Evolutionary conservation across 1,139 yeast genomes (phyloP).

Genomic region (Saccharomyces hybrid): DNA sequence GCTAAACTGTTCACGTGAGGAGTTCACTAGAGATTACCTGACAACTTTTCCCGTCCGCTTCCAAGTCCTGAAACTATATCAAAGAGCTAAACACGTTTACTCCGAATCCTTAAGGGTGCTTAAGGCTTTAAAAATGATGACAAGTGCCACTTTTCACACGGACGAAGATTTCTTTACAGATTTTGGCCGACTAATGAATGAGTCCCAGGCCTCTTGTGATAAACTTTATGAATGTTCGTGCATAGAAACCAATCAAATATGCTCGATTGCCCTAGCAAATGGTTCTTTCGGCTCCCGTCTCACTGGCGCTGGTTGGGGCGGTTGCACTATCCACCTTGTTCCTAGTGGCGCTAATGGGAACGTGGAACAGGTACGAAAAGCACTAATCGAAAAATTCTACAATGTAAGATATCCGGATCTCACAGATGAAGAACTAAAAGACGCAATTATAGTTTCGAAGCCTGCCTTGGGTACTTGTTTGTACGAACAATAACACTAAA

Average conservation of each 20-base stretch:
- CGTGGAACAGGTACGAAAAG: conserved; percentile 39
- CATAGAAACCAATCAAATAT: conserved; percentile 44
- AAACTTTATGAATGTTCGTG: conserved; percentile 48
- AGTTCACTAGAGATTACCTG: conserved; percentile 41
- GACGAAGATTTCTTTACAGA: conserved; percentile 28
- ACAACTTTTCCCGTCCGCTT: conserved; percentile 50
- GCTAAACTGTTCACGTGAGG: conserved; percentile 38
- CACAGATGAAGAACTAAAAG: conserved; percentile 36
- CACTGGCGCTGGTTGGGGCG: conserved; percentile 80
- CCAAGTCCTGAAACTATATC: conserved; percentile 46
- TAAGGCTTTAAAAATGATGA: conserved; percentile 39
- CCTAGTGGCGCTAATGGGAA: conserved; percentile 36
- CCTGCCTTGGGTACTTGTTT: conserved; percentile 42
- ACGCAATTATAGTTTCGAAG: conserved; percentile 46
- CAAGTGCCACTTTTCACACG: conserved; percentile 6
- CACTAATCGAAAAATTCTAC: conserved; percentile 46
- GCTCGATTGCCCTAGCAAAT: conserved; percentile 43
- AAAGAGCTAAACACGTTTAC: conserved; percentile 56
- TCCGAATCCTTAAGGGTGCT: conserved; percentile 55
- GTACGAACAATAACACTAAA: not conserved
- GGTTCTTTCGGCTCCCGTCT: conserved; percentile 64
- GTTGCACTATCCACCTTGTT: conserved; percentile 60
- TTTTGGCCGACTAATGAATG: conserved; percentile 52
- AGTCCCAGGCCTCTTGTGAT: conserved; percentile 48
- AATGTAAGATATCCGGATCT: conserved; percentile 36